Conservation (phyloP, 129 eudicot genomes). For the sunflower (Helianthus annuus) region HanXRQr2.0-SUNRISE NC_035437.2:152967954-152968453, state of each 20-base stretch:
- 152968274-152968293: neutral
- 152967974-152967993: neutral
- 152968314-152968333: neutral
- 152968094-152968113: slow-evolving; percentile 82
- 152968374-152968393: neutral
- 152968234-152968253: slow-evolving; percentile 13
- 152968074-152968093: slow-evolving; percentile 77
- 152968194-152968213: neutral
- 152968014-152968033: neutral
- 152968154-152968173: slow-evolving; percentile 91
- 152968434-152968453: slow-evolving; percentile 21
- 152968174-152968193: slow-evolving; percentile 65
- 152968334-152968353: neutral
- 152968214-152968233: neutral
- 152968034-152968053: neutral
- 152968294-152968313: neutral
- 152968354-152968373: neutral
- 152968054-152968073: slow-evolving; percentile 58
- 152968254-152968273: slow-evolving; percentile 26
- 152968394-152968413: neutral
- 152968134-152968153: slow-evolving; percentile 64
- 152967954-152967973: slow-evolving; percentile 59
- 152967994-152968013: neutral
- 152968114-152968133: slow-evolving; percentile 80
- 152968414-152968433: neutral